phyloP scores from a whole-genome alignment of 2,329 filamentous ascomycete genomes.

The Sporothrix inflata region DNA sequence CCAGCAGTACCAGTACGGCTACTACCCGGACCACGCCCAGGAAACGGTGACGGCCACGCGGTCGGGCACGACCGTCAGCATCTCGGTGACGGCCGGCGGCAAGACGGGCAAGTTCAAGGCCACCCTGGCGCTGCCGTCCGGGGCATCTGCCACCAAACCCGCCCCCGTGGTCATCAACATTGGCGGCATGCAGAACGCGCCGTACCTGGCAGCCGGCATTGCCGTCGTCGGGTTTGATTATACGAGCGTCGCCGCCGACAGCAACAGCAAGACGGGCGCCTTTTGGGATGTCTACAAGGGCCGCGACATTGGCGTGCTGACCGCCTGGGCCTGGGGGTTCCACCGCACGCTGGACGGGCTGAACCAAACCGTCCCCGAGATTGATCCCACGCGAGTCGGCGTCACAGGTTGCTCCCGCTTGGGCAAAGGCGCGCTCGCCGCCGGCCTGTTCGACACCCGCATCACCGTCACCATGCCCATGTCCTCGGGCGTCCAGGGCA shows the following conservation, averaged over 20 bases:
- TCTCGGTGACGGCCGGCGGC: slow-evolving; percentile 48
- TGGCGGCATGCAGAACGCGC: slow-evolving; percentile 53
- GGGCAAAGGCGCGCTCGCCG: slow-evolving; percentile 57
- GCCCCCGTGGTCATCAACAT: slow-evolving; percentile 55
- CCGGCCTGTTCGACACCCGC: slow-evolving; percentile 55
- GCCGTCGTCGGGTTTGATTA: slow-evolving; percentile 56
- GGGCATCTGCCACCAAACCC: slow-evolving; percentile 40
- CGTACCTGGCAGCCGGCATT: slow-evolving; percentile 52
- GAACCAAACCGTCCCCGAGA: slow-evolving; percentile 51
- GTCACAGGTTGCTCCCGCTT: slow-evolving; percentile 37
- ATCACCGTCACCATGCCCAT: slow-evolving; percentile 60
- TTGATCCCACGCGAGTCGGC: slow-evolving; percentile 40
- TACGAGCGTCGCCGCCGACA: slow-evolving; percentile 51
- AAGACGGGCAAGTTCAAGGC: slow-evolving; percentile 51
- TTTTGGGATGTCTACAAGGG: slow-evolving; percentile 56
- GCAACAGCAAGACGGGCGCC: slow-evolving; percentile 52
- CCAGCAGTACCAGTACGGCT: slow-evolving; percentile 56
- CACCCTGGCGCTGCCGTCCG: slow-evolving; percentile 47
- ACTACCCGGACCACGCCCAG: slow-evolving; percentile 52
- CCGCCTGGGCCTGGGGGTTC: slow-evolving; percentile 60
- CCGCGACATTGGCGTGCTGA: slow-evolving; percentile 54
- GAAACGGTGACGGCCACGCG: slow-evolving; percentile 53
- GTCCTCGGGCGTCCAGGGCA: slow-evolving; percentile 59
- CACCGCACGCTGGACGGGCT: slow-evolving; percentile 57
- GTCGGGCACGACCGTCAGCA: slow-evolving; percentile 49